These are phyloP conservation scores for Hyaloraphidium curvatum DNA, from an alignment of 192 early-diverging fungal genomes.

Conservation along the genomic window DNA sequence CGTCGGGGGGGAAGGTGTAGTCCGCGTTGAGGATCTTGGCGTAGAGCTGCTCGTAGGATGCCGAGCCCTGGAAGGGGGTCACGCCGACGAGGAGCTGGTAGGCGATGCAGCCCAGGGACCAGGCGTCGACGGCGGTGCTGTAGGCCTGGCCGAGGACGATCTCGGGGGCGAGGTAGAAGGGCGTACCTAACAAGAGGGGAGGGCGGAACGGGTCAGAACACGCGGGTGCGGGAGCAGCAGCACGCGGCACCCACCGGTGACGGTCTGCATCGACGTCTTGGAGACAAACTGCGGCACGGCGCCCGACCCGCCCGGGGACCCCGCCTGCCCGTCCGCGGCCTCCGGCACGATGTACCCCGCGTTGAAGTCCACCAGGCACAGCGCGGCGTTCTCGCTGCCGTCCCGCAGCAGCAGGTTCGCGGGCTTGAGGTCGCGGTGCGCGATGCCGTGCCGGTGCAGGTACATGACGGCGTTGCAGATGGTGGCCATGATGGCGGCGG, in stretches of 20 bases:
- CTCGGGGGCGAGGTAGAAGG: conserved; percentile 26
- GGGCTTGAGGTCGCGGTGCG: conserved; percentile 2
- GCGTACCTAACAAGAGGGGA: no score
- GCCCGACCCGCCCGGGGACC: neutral
- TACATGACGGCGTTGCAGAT: conserved; percentile 1
- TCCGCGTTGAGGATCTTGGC: no score
- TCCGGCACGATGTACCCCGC: neutral
- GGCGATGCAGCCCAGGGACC: conserved; percentile 21
- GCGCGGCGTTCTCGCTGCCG: neutral
- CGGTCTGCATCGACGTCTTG: no score
- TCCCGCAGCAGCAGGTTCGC: neutral
- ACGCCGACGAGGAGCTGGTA: neutral
- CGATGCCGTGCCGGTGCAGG: neutral
- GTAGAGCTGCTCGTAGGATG: no score
- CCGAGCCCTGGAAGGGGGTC: no score
- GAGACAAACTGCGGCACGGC: neutral
- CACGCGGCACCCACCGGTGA: no score
- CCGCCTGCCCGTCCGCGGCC: neutral
- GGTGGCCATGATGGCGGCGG: no score
- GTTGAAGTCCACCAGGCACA: neutral
- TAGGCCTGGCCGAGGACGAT: conserved; percentile 21
- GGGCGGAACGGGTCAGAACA: no score
- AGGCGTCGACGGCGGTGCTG: conserved; percentile 23
- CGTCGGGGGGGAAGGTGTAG: no score
- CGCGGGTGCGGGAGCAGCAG: no score